These are phyloP conservation scores for Fonsecaea nubica DNA, from an alignment of 2,329 filamentous ascomycete genomes.

Conservation along the genomic window DNA sequence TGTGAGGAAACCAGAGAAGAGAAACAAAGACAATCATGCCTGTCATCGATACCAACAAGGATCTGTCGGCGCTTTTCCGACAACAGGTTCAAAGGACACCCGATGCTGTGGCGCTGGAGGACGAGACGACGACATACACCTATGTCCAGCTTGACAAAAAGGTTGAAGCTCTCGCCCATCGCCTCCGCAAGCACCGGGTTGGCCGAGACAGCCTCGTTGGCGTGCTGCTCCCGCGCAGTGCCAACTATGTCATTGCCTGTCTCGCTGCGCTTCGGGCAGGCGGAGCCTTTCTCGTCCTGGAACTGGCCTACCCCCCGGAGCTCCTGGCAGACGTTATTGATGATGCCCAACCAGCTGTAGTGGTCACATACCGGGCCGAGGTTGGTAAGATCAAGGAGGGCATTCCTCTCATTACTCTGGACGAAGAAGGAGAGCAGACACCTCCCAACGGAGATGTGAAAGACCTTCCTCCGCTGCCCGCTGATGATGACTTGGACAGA, in stretches of 20 bases:
- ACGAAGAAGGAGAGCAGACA: constrained; percentile 49
- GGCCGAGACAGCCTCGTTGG: constrained; percentile 76
- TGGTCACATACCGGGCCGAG: constrained; percentile 72
- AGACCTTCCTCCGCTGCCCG: constrained; percentile 59
- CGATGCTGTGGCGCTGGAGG: constrained; percentile 73
- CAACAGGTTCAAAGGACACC: constrained; percentile 73
- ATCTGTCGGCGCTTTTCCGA: constrained; percentile 74
- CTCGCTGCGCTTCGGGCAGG: constrained; percentile 78
- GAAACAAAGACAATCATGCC: constrained; percentile 56
- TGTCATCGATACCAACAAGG: constrained; percentile 72
- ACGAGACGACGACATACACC: constrained; percentile 70
- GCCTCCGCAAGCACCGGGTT: constrained; percentile 71
- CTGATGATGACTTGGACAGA: constrained; percentile 72
- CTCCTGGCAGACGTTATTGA: constrained; percentile 77
- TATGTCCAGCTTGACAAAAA: constrained; percentile 74
- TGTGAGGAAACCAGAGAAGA: neutral
- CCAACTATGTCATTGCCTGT: constrained; percentile 79
- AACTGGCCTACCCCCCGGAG: constrained; percentile 77
- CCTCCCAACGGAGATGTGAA: constrained; percentile 50
- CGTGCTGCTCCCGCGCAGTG: constrained; percentile 75
- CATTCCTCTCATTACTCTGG: constrained; percentile 69
- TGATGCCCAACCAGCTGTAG: constrained; percentile 73
- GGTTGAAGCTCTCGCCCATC: constrained; percentile 68
- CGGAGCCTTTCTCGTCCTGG: constrained; percentile 79
- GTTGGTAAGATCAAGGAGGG: constrained; percentile 68